Evolutionary conservation across 2,329 filamentous ascomycete species (phyloP).

Genomic region (Alternaria conjuncta): DNA sequence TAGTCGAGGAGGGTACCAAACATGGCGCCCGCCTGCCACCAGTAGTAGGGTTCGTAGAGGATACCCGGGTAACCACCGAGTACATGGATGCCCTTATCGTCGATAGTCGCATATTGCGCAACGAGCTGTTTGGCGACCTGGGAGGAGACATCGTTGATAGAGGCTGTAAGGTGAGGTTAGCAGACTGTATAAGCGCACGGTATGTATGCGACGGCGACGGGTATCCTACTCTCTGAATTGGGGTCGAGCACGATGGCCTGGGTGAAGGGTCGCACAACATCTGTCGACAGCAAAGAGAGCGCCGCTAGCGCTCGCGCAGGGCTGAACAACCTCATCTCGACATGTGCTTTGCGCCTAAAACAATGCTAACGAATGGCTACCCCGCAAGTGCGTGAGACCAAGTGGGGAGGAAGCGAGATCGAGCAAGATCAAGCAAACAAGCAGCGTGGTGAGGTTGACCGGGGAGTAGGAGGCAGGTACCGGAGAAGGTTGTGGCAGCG

Average conservation of each 20-base stretch:
- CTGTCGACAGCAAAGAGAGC: slow-evolving; percentile 31
- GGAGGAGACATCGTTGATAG: slow-evolving; percentile 56
- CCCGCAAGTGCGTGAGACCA: slow-evolving; percentile 4
- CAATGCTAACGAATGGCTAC: slow-evolving; percentile 5
- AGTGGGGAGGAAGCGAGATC: neutral
- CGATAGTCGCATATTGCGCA: slow-evolving; percentile 59
- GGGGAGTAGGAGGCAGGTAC: neutral
- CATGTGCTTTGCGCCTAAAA: slow-evolving; percentile 21
- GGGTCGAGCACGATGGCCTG: slow-evolving; percentile 35
- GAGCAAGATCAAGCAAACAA: slow-evolving; percentile 2
- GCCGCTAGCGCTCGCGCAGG: slow-evolving; percentile 34
- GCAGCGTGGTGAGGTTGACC: neutral
- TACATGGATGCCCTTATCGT: slow-evolving; percentile 51
- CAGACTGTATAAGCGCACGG: neutral
- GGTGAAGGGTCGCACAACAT: slow-evolving; percentile 25
- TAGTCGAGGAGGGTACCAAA: slow-evolving; percentile 76
- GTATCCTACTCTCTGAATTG: slow-evolving; percentile 23
- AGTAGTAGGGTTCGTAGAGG: slow-evolving; percentile 61
- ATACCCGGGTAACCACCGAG: slow-evolving; percentile 52
- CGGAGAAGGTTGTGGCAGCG: neutral
- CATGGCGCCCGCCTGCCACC: slow-evolving; percentile 79
- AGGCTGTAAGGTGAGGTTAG: slow-evolving; percentile 39
- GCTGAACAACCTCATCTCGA: slow-evolving; percentile 36
- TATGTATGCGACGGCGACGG: neutral
- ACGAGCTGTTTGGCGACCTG: slow-evolving; percentile 58